Evolutionary conservation across 495 filamentous ascomycete genomes (phyloP).

Genomic region (Penicillium lividum): DNA sequence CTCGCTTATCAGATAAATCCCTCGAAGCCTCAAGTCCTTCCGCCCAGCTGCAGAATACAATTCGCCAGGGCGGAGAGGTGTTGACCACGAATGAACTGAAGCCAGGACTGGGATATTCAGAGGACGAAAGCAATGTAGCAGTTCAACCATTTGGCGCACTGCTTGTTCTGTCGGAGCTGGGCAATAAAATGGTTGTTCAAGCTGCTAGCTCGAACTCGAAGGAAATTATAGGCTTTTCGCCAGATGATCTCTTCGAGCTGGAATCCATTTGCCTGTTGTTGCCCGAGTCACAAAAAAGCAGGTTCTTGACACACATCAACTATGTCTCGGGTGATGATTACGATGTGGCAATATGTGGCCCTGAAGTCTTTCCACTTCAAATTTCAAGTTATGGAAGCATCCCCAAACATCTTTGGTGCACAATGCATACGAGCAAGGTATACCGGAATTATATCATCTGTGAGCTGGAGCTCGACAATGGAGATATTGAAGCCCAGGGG

Average conservation of each 20-base stretch:
- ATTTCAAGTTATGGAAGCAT: conserved; percentile 51
- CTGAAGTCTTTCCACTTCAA: conserved; percentile 77
- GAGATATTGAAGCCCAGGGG: conserved; percentile 54
- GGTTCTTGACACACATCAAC: conserved; percentile 73
- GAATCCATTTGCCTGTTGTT: conserved; percentile 72
- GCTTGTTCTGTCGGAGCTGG: conserved; percentile 62
- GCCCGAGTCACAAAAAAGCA: conserved; percentile 69
- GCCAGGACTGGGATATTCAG: conserved; percentile 7
- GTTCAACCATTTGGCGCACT: conserved; percentile 78
- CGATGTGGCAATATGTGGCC: conserved; percentile 66
- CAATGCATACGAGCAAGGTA: conserved; percentile 68
- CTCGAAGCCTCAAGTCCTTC: not conserved
- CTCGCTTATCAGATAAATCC: too few relatives aligned
- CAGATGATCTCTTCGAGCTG: conserved; percentile 73
- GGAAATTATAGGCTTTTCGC: conserved; percentile 71
- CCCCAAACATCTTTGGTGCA: conserved; percentile 75
- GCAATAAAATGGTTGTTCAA: conserved; percentile 64
- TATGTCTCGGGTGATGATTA: conserved; percentile 68
- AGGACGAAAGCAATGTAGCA: conserved; percentile 37
- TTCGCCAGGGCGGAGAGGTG: conserved; percentile 12
- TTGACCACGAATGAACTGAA: conserved; percentile 9
- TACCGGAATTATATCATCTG: conserved; percentile 70
- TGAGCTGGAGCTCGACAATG: conserved; percentile 77
- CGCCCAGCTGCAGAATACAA: conserved; percentile 6
- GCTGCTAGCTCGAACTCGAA: conserved; percentile 81